phyloP scores from a whole-genome alignment of 2,329 filamentous ascomycete species.

The Biscogniauxia sp. region DNA sequence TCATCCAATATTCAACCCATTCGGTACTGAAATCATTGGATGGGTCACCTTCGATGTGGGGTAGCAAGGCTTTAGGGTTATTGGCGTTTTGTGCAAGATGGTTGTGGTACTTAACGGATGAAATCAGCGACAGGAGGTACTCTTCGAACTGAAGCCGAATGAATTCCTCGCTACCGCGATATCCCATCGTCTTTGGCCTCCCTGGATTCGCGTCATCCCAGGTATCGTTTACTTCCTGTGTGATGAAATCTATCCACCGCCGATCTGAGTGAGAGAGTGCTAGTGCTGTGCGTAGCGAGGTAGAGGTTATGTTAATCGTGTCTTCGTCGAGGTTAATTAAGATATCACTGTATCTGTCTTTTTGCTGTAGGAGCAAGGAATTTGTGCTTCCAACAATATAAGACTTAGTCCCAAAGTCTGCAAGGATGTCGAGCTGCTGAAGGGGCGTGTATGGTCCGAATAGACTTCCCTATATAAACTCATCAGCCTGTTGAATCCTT shows the following conservation, averaged over 20 bases:
- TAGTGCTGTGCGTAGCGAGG: constrained; percentile 73
- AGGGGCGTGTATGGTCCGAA: constrained; percentile 96
- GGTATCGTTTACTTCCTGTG: constrained; percentile 89
- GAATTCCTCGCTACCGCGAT: constrained; percentile 94
- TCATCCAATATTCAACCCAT: constrained; percentile 84
- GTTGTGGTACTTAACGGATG: constrained; percentile 84
- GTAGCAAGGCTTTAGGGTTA: constrained; percentile 60
- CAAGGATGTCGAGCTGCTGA: constrained; percentile 90
- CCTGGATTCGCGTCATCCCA: constrained; percentile 92
- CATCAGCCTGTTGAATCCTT: neutral
- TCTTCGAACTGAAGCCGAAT: constrained; percentile 97
- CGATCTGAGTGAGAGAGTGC: constrained; percentile 81
- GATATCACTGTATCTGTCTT: constrained; percentile 92
- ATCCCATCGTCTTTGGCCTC: constrained; percentile 90
- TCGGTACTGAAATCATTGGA: constrained; percentile 78
- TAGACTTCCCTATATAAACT: constrained; percentile 67
- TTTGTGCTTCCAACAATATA: constrained; percentile 98
- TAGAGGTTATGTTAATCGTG: constrained; percentile 78
- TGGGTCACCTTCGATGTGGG: constrained; percentile 77
- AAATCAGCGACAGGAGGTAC: constrained; percentile 85
- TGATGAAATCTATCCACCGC: constrained; percentile 94
- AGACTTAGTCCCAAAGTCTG: constrained; percentile 91
- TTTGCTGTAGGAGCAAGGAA: constrained; percentile 88
- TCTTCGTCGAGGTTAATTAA: constrained; percentile 93
- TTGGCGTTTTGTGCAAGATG: constrained; percentile 54